Percentiles rank a stretch among this genome's conserved stretches.
phyloP scores from a whole-genome alignment of 2,329 filamentous ascomycete genomes.

The Blumeria graminis region DNA sequence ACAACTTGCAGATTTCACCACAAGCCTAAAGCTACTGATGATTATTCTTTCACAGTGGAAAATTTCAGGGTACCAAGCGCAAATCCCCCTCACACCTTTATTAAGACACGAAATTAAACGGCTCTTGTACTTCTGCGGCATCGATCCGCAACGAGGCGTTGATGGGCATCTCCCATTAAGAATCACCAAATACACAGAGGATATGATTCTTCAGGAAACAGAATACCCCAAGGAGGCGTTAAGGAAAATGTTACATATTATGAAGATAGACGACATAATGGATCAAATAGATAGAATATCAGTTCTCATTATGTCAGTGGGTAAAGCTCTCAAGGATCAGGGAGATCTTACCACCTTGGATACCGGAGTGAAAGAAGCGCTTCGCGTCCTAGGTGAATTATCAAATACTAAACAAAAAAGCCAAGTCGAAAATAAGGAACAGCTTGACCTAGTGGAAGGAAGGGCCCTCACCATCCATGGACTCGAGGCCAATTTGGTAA shows the following conservation, averaged over 20 bases:
- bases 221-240: slow-evolving; percentile 1
- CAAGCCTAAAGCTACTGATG: slow-evolving; percentile 8
- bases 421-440: not conserved
- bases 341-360: not conserved
- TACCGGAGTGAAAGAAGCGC: not conserved
- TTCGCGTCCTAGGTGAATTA: not conserved
- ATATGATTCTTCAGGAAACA: not conserved
- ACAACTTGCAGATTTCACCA: slow-evolving; percentile 6
- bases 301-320: not conserved
- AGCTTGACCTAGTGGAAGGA: not conserved
- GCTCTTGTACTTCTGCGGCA: slow-evolving; percentile 6
- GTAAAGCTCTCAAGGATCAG: not conserved
- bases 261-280: not conserved
- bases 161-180: not conserved
- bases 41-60: slow-evolving; percentile 9
- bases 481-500: not conserved
- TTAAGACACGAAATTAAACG: slow-evolving; percentile 7
- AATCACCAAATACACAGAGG: not conserved
- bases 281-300: not conserved
- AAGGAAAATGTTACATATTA: not conserved
- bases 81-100: slow-evolving; percentile 4
- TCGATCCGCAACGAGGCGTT: not conserved
- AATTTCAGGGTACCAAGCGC: not conserved
- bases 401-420: not conserved
- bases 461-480: not conserved